These are phyloP conservation scores for Coccomyxa sp. DNA, from an alignment of 139 green algal genomes.

Conservation along the genomic window DNA sequence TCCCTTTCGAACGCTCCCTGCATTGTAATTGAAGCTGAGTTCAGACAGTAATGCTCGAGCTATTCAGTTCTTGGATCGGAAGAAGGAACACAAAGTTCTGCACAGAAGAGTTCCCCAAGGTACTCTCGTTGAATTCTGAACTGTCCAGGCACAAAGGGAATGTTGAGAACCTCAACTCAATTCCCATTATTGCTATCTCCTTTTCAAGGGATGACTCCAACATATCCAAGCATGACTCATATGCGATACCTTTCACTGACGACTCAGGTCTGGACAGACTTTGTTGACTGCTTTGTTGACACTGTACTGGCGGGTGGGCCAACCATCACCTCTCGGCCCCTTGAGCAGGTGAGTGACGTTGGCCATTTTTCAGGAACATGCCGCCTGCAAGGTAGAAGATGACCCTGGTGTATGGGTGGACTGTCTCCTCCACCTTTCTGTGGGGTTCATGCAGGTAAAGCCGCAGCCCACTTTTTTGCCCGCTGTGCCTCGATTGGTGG, in stretches of 20 bases:
- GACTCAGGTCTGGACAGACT: constrained; percentile 31
- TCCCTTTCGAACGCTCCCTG: too few relatives aligned
- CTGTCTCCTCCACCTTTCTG: neutral
- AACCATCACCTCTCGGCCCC: neutral
- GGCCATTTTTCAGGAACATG: neutral
- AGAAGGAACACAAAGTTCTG: neutral
- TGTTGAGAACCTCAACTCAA: neutral
- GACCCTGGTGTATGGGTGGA: neutral
- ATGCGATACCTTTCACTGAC: neutral
- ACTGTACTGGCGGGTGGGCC: constrained; percentile 23
- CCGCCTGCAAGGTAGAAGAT: neutral
- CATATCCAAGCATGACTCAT: neutral
- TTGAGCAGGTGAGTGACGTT: constrained; percentile 3
- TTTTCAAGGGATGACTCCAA: neutral
- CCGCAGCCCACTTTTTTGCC: constrained; percentile 32
- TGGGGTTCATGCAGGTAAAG: neutral
- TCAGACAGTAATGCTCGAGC: too few relatives aligned
- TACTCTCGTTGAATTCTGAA: neutral
- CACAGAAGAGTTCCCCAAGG: neutral
- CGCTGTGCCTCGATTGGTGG: constrained; percentile 51
- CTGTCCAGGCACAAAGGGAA: neutral
- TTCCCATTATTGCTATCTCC: neutral
- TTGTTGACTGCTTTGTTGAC: constrained; percentile 33
- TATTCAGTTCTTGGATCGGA: neutral
- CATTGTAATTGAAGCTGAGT: too few relatives aligned